These are phyloP conservation scores for Paramecium sexaurelia DNA, from an alignment of 73 alveolate species.

Conservation along the genomic window DNA sequence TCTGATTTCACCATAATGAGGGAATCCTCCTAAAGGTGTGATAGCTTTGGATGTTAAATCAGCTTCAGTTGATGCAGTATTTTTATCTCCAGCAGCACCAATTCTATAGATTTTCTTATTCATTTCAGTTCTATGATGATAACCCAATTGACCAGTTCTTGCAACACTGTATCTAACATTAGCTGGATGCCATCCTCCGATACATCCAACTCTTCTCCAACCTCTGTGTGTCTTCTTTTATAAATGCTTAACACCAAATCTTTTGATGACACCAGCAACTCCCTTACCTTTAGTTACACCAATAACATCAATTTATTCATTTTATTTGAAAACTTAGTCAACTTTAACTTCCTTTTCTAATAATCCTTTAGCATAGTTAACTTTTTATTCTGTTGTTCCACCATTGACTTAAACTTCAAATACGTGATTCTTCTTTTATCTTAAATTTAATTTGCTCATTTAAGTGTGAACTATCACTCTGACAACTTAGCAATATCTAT, in stretches of 20 bases:
- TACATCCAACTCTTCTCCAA: constrained; percentile 99
- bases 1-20: constrained; percentile 99
- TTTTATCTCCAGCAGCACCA: constrained; percentile 92
- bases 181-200: constrained; percentile 99
- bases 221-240: constrained; percentile 99
- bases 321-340: constrained; percentile 94
- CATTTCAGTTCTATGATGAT: constrained; percentile 99
- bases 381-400: constrained; percentile 92
- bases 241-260: constrained; percentile 99
- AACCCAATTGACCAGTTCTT: constrained; percentile 99
- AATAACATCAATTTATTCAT: constrained; percentile 97
- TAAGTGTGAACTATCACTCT: constrained; percentile 99
- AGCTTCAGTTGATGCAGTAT: constrained; percentile 98
- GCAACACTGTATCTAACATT: constrained; percentile 99
- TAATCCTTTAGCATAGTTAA: constrained; percentile 92
- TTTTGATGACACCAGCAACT: constrained; percentile 98
- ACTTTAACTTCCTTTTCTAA: constrained; percentile 98
- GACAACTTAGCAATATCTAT: constrained; percentile 98
- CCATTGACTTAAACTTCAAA: constrained; percentile 99
- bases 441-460: constrained; percentile 91
- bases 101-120: constrained; percentile 99
- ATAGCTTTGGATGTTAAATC: constrained; percentile 98
- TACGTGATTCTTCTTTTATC: constrained; percentile 99
- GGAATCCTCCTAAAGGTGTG: constrained; percentile 99
- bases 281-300: constrained; percentile 99